phyloP scores from a whole-genome alignment of 768 basidiomycete species.

The Lactifluus pinguis region DNA sequence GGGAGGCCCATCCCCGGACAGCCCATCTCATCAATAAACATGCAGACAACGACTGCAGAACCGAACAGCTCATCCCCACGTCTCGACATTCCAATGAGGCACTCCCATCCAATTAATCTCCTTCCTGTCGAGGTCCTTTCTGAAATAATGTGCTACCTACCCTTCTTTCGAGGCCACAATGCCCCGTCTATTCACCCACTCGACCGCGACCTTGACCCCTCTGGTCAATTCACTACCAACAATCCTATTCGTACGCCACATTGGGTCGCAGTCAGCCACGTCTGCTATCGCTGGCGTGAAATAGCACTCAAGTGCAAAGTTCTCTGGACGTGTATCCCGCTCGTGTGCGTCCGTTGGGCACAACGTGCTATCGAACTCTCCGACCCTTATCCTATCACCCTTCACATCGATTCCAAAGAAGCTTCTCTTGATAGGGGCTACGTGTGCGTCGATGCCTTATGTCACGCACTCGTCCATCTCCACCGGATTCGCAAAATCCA shows the following conservation, averaged over 20 bases:
- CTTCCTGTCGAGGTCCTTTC: conserved; percentile 11
- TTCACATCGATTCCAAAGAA: conserved; percentile 10
- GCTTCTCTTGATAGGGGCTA: conserved; percentile 11
- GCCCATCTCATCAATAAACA: background rate
- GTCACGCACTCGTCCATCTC: background rate
- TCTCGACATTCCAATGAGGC: background rate
- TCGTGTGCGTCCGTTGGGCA: conserved; percentile 9
- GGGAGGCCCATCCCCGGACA: background rate
- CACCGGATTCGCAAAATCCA: conserved; percentile 2
- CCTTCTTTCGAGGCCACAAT: conserved; percentile 2
- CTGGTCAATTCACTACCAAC: background rate
- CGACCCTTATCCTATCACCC: conserved; percentile 1
- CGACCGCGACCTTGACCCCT: conserved; percentile 7
- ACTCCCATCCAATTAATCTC: conserved; percentile 1
- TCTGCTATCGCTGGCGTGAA: conserved; percentile 14
- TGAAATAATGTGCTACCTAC: conserved; percentile 14
- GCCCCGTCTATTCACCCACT: conserved; percentile 10
- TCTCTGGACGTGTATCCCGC: conserved; percentile 9
- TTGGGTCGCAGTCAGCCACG: conserved; percentile 16
- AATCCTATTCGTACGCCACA: conserved; percentile 15
- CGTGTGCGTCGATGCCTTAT: conserved; percentile 4
- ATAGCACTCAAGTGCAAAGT: conserved; percentile 8
- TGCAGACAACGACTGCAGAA: background rate
- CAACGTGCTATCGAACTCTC: conserved; percentile 11
- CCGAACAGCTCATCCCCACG: too few species aligned